These are phyloP conservation scores for Silybum marianum DNA, from an alignment of 129 eudicot genomes.

Conservation along the genomic window DNA sequence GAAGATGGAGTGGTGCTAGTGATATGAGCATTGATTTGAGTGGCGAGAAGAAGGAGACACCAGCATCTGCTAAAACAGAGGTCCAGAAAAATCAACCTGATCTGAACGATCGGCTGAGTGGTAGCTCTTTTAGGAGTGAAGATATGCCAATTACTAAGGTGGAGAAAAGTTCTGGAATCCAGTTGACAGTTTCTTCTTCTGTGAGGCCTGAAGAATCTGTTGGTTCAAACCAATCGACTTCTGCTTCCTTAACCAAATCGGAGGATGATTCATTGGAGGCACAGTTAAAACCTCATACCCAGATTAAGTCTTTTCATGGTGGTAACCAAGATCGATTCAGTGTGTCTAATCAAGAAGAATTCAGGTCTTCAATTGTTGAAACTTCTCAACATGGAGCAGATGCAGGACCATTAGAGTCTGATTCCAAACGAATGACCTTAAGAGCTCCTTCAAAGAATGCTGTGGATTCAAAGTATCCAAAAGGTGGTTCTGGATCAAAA, in stretches of 20 bases:
- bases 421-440: constrained; percentile 24
- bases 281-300: constrained; percentile 39
- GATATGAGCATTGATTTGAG: constrained; percentile 94
- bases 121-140: constrained; percentile 14
- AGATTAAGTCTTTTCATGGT: constrained; percentile 33
- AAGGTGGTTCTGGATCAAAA: constrained; percentile 46
- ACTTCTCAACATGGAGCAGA: constrained; percentile 27
- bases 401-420: constrained; percentile 27
- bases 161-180: constrained; percentile 33
- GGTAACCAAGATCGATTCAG: constrained; percentile 34
- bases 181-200: constrained; percentile 30
- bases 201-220: constrained; percentile 36
- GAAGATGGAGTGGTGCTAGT: constrained; percentile 99
- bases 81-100: constrained; percentile 25
- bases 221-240: constrained; percentile 43
- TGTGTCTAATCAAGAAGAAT: constrained; percentile 34
- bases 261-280: constrained; percentile 40
- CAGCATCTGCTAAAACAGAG: constrained; percentile 29
- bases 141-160: constrained; percentile 11
- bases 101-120: constrained; percentile 18
- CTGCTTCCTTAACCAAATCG: too few species aligned
- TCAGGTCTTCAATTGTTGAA: constrained; percentile 33
- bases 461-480: constrained; percentile 33
- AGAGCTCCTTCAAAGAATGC: constrained; percentile 37
- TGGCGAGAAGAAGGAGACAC: constrained; percentile 65